These are phyloP conservation scores for Oryza punctata DNA, from an alignment of 176 grass and related monocot species.

Conservation along the genomic window DNA sequence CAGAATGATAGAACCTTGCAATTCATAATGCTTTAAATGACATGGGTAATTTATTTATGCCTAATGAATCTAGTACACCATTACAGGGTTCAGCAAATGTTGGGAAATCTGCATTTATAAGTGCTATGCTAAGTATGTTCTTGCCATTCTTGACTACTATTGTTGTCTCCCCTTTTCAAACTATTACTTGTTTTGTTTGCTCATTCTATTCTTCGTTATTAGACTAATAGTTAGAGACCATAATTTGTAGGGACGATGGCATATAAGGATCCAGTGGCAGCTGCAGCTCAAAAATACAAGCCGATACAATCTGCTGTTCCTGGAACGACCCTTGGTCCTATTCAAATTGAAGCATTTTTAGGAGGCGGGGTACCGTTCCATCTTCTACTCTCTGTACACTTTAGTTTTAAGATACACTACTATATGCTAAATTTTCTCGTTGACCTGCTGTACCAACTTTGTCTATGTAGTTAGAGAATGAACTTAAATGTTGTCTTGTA, in stretches of 20 bases:
- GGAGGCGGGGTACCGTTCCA: constrained; percentile 63
- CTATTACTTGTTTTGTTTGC: neutral
- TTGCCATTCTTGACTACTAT: neutral
- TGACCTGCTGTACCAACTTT: neutral
- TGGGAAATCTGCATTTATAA: constrained; percentile 97
- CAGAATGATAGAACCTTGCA: neutral
- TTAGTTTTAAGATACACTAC: constrained; percentile 8
- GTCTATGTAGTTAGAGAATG: neutral
- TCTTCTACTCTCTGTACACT: neutral
- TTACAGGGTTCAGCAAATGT: constrained; percentile 95
- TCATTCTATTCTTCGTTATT: neutral
- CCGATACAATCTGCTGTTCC: constrained; percentile 98
- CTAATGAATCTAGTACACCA: constrained; percentile 9
- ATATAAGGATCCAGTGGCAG: constrained; percentile 85
- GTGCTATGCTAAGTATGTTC: constrained; percentile 83
- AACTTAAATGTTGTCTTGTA: neutral
- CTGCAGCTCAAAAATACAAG: constrained; percentile 94
- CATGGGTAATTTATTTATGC: neutral
- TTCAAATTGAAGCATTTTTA: constrained; percentile 91
- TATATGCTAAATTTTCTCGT: neutral
- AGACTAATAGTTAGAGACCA: constrained; percentile 9
- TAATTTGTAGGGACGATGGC: constrained; percentile 72
- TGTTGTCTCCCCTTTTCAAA: neutral
- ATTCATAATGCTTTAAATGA: neutral
- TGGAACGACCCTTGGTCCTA: constrained; percentile 94